Conservation (phyloP, 2,329 filamentous ascomycete species). For the Hirsutella minnesotensis region DNA sequence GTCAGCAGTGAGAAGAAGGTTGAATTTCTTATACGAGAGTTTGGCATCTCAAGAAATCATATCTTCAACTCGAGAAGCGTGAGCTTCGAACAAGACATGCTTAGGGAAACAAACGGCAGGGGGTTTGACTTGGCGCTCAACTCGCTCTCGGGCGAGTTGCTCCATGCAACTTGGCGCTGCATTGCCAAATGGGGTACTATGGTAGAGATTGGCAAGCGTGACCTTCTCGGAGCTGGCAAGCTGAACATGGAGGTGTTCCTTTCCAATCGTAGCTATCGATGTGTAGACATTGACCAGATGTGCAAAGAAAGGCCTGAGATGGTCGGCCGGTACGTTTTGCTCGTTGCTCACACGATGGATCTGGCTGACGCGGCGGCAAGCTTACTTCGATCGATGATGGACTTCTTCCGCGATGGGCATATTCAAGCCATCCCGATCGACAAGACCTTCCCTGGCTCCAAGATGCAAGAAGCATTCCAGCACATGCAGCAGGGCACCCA, state of each 20-base stretch:
- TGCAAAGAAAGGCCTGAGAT: background rate
- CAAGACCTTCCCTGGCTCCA: constrained; percentile 6
- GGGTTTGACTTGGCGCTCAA: constrained; percentile 22
- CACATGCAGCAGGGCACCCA: constrained; percentile 10
- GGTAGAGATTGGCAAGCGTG: constrained; percentile 23
- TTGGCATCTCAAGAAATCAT: too few species aligned
- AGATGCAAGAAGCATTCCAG: constrained; percentile 8
- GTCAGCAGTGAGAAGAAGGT: constrained; percentile 17
- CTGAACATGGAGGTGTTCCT: constrained; percentile 33
- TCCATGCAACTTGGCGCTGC: constrained; percentile 21
- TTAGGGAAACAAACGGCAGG: constrained; percentile 9
- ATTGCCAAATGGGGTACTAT: constrained; percentile 22
- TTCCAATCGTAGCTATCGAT: constrained; percentile 16
- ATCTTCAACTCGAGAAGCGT: too few species aligned
- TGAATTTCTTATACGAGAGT: constrained; percentile 10
- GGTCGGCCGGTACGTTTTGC: too few species aligned
- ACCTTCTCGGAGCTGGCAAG: constrained; percentile 20
- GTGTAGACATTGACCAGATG: constrained; percentile 16
- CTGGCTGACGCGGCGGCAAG: too few species aligned
- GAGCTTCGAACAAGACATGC: too few species aligned
- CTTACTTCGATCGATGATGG: background rate
- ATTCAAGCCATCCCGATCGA: constrained; percentile 4
- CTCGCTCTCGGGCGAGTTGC: constrained; percentile 15
- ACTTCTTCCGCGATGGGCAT: background rate
- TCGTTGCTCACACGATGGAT: too few species aligned